Evolutionary conservation across 352 stramenopile species (phyloP).

Genomic region (Globisporangium abappressorium): DNA sequence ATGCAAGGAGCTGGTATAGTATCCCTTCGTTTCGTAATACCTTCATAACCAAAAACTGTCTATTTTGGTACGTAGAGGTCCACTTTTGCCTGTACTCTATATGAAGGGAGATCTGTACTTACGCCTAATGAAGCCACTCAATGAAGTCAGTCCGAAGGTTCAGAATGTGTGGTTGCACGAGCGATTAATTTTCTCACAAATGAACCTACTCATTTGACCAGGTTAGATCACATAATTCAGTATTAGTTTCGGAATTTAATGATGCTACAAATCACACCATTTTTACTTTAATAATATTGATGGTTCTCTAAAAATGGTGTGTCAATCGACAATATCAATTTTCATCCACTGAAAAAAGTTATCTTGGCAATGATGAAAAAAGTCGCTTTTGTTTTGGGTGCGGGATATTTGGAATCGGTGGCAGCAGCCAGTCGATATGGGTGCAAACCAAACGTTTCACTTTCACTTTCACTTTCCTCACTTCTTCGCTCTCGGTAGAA

Average conservation of each 20-base stretch:
- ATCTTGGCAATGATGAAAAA: neutral
- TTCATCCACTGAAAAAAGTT: neutral
- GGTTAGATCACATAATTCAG: neutral
- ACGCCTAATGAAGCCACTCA: neutral
- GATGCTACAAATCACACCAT: neutral
- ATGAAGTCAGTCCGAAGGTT: neutral
- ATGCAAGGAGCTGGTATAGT: too few relatives aligned
- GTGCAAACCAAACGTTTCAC: neutral
- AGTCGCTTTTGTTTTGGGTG: neutral
- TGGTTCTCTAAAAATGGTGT: neutral
- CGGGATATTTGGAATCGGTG: neutral
- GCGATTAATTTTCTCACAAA: neutral
- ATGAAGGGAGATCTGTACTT: neutral
- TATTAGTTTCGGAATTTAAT: neutral
- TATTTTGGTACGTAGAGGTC: neutral
- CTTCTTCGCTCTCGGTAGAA: neutral
- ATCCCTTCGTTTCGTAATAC: too few relatives aligned
- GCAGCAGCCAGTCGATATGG: neutral
- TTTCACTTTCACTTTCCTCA: neutral
- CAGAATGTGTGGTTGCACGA: neutral
- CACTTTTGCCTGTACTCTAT: too few relatives aligned
- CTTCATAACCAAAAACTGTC: too few relatives aligned
- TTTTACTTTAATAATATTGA: too few relatives aligned
- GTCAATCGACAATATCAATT: neutral
- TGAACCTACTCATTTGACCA: neutral